These are phyloP conservation scores for Didymella arachidicola DNA, from an alignment of 2,329 filamentous ascomycete genomes.

Conservation along the genomic window DNA sequence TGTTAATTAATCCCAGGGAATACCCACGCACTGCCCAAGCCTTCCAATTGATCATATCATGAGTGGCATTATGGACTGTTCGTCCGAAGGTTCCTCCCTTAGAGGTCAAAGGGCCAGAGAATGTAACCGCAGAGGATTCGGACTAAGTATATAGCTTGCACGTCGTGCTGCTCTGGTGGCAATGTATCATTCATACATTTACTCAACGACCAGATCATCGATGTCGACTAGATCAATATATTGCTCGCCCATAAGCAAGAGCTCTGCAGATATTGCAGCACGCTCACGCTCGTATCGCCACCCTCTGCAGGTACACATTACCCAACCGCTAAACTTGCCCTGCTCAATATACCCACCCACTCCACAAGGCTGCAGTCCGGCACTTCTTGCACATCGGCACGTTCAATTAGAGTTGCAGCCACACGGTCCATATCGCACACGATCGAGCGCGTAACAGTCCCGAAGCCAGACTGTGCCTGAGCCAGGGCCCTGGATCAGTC, in stretches of 20 bases:
- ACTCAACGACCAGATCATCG: no score
- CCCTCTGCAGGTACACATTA: conserved; percentile 18
- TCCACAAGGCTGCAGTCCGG: conserved; percentile 17
- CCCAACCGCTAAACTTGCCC: conserved; percentile 13
- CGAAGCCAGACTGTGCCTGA: conserved; percentile 29
- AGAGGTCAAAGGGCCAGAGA: background rate
- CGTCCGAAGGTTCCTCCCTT: no score
- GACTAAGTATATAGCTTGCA: no score
- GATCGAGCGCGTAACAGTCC: conserved; percentile 31
- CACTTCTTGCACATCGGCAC: conserved; percentile 20
- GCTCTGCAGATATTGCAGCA: background rate
- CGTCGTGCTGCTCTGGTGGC: no score
- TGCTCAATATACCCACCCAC: background rate
- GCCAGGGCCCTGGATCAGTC: conserved; percentile 28
- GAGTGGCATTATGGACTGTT: background rate
- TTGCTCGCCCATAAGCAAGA: background rate
- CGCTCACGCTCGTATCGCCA: conserved; percentile 7
- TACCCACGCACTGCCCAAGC: no score
- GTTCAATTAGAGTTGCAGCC: conserved; percentile 41
- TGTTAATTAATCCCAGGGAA: no score
- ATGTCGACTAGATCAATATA: background rate
- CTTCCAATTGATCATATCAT: background rate
- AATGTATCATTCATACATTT: no score
- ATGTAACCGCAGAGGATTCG: background rate
- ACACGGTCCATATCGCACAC: conserved; percentile 21